Conservation (phyloP, 768 basidiomycete species). For the Gloeopeniophorella convolvens region DNA sequence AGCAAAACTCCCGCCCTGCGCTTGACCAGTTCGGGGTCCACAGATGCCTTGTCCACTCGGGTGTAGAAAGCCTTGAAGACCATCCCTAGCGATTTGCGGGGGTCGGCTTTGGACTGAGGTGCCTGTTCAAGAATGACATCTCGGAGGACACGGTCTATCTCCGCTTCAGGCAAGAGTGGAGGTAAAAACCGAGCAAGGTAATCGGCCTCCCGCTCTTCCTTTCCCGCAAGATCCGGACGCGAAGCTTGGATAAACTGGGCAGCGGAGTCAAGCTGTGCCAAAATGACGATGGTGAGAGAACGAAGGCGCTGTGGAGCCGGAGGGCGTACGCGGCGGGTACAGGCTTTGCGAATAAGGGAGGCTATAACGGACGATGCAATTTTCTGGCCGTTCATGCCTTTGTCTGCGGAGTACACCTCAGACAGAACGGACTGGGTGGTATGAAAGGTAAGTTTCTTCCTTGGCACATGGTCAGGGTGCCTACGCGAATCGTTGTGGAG, state of each 20-base stretch:
- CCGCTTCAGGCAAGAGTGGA: slow-evolving; percentile 46
- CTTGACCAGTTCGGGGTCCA: slow-evolving; percentile 53
- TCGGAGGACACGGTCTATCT: slow-evolving; percentile 47
- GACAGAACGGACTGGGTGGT: slow-evolving; percentile 54
- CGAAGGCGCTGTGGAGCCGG: background rate
- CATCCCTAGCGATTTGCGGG: slow-evolving; percentile 35
- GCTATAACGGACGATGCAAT: slow-evolving; percentile 44
- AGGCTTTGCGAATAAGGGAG: slow-evolving; percentile 51
- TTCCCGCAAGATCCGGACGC: slow-evolving; percentile 59
- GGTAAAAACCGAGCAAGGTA: slow-evolving; percentile 53
- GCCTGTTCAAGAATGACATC: slow-evolving; percentile 33
- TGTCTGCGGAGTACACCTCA: slow-evolving; percentile 65
- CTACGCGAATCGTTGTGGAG: slow-evolving; percentile 49
- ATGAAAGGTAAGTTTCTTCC: background rate
- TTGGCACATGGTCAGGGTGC: background rate
- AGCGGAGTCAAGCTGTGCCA: slow-evolving; percentile 50
- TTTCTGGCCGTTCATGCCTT: slow-evolving; percentile 36
- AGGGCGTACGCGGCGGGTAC: slow-evolving; percentile 48
- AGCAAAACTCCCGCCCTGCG: slow-evolving; percentile 40
- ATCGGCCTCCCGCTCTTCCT: slow-evolving; percentile 51
- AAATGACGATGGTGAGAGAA: background rate
- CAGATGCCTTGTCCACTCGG: slow-evolving; percentile 50
- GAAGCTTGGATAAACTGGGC: slow-evolving; percentile 47
- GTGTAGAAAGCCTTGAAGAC: slow-evolving; percentile 62
- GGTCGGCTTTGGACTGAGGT: slow-evolving; percentile 25